Conservation (phyloP, 2,329 filamentous ascomycete genomes). For the Metarhizium rileyi region DNA sequence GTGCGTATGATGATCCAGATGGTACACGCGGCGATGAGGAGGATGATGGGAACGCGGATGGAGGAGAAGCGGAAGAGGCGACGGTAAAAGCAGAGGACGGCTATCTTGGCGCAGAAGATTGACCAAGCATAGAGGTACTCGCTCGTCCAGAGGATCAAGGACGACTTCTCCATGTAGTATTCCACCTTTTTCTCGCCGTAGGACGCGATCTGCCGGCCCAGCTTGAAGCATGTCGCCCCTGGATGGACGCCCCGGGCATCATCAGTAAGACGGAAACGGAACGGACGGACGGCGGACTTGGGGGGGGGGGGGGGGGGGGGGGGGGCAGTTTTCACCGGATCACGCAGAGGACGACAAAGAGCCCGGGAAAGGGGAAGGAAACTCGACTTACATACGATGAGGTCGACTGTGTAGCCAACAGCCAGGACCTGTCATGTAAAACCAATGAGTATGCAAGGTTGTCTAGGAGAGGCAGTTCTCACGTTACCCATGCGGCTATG, state of each 20-base stretch:
- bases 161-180: conserved; percentile 7
- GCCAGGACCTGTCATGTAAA: not conserved
- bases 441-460: not conserved
- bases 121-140: conserved; percentile 19
- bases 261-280: too few species aligned
- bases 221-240: not conserved
- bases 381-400: not conserved
- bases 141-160: conserved; percentile 15
- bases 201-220: not conserved
- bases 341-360: too few species aligned
- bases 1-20: conserved; percentile 20
- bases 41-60: conserved; percentile 18
- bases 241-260: too few species aligned
- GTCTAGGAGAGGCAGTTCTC: not conserved
- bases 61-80: conserved; percentile 19
- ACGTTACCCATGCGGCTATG: not conserved
- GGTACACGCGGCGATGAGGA: conserved; percentile 14
- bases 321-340: too few species aligned
- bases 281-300: too few species aligned
- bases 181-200: not conserved
- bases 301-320: too few species aligned
- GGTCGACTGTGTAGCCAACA: not conserved
- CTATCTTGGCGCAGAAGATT: conserved; percentile 19
- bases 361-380: too few species aligned
- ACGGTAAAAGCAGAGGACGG: conserved; percentile 21